Evolutionary conservation across 2,329 filamentous ascomycete genomes (phyloP), one percentile per base, ranked within the genome.

Genomic region (Cordyceps javanica): DNA sequence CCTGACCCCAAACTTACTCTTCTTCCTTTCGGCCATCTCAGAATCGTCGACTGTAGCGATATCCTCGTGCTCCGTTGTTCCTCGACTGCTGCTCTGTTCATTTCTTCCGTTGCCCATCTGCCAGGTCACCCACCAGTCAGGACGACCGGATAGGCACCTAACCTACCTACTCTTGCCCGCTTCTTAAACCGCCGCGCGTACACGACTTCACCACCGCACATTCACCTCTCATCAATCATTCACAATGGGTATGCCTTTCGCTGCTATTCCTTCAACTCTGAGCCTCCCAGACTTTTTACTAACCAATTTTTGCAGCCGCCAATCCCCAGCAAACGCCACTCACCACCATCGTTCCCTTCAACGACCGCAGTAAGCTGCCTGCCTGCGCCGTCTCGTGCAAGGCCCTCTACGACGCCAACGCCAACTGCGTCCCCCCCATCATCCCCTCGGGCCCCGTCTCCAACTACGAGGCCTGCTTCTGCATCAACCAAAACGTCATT

Each of bases 381-480:
- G 68, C 78, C 26, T 91, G 88, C 66, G 87, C 83, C 10, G 69
- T 75, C 23, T 61, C 67, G 48, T 91, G 88, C 66, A 77, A 79
- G 44, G 69, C 75, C 28, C 82, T 91, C 45, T 84, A 80, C 67
- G 82, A 89, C 70, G 90, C 88, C 59, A 89, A 91, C 67, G 81
- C 80, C 46, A 83, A 77, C 60, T 95, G 91, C 71, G 79, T 87
- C 1, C 86, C 87, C 3, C 82, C 81, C 4, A 77, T 73, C 25
- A 76, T 72, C 3, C 70, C 79, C 5, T 69, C 72, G 7, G 77
- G 78, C 51, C 76, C 78, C 49, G 69, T 79, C 41, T 66, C 70
- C 21, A 80, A 77, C 44, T 90, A 88, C 69, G 77, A 83, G 53
- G 76, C 78, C 36, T 95, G 91, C 73, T 91, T 95, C 74, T 96